phyloP scores from a whole-genome alignment of 768 basidiomycete genomes.

The Termitomyces sp. region DNA sequence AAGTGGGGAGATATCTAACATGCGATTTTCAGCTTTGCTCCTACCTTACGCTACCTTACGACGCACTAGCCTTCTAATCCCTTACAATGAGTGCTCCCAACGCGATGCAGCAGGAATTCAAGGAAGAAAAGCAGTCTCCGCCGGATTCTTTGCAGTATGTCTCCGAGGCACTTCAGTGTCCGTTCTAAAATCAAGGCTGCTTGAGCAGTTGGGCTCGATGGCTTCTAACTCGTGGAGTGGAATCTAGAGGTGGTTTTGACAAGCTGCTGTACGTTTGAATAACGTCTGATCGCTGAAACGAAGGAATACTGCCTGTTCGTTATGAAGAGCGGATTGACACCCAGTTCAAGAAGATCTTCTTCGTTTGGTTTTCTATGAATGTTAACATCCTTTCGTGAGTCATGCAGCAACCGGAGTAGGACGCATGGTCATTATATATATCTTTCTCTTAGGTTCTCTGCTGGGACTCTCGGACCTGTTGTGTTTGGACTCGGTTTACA shows the following conservation, averaged over 20 bases:
- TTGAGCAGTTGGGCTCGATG: slow-evolving; percentile 10
- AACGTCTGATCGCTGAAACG: neutral
- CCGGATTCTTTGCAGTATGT: neutral
- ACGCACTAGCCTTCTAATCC: neutral
- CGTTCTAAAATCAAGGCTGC: neutral
- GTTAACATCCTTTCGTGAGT: slow-evolving; percentile 58
- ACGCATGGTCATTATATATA: neutral
- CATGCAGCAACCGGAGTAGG: neutral
- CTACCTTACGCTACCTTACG: neutral
- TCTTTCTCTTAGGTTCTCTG: slow-evolving; percentile 42
- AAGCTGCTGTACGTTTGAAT: neutral
- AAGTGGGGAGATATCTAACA: no score
- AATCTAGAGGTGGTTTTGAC: slow-evolving; percentile 23
- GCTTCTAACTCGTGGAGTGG: slow-evolving; percentile 23
- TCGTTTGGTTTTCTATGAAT: slow-evolving; percentile 73
- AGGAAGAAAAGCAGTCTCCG: neutral
- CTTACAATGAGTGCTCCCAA: neutral
- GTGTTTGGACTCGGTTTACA: slow-evolving; percentile 53
- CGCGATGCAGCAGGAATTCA: neutral
- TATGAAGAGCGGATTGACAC: slow-evolving; percentile 51
- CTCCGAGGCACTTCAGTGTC: neutral
- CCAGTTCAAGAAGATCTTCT: slow-evolving; percentile 66
- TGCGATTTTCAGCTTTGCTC: neutral
- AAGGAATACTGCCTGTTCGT: slow-evolving; percentile 54
- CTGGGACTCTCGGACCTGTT: slow-evolving; percentile 62